Percentiles rank a stretch among this genome's conserved stretches.
Conservation (phyloP, 768 basidiomycete species). For the Leccinum arenicola region DNA sequence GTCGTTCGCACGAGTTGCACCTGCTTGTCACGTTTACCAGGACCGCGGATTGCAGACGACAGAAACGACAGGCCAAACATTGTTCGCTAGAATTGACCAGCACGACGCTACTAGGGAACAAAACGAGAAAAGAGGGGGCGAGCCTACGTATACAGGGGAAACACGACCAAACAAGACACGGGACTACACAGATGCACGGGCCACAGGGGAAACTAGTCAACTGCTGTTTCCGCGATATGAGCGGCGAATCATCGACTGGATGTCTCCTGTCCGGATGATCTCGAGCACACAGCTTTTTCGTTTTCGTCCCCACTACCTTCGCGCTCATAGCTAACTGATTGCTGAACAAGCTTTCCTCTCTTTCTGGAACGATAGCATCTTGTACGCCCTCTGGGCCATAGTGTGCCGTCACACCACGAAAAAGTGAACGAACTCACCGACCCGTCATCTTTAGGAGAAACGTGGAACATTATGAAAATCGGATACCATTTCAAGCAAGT, state of each 20-base stretch:
- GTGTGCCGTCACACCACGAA: background rate
- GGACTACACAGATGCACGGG: too few species aligned
- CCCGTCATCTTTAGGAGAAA: conserved; percentile 67
- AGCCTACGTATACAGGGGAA: too few species aligned
- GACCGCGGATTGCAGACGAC: too few species aligned
- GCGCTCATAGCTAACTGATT: conserved; percentile 19
- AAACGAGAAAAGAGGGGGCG: too few species aligned
- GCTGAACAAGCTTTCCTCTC: conserved; percentile 78
- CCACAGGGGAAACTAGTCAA: too few species aligned
- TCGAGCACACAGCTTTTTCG: conserved; percentile 5
- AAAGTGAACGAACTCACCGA: conserved; percentile 1
- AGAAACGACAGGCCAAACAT: too few species aligned
- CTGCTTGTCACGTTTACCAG: background rate
- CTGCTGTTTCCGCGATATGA: conserved; percentile 16
- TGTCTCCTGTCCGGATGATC: conserved; percentile 3
- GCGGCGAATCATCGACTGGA: conserved; percentile 5
- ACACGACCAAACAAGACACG: too few species aligned
- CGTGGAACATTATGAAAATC: conserved; percentile 99
- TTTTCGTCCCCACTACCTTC: background rate
- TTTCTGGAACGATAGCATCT: conserved; percentile 99
- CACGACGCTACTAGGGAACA: too few species aligned
- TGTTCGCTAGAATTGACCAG: too few species aligned
- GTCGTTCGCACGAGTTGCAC: conserved; percentile 6
- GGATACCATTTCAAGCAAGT: conserved; percentile 99
- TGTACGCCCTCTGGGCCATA: conserved; percentile 79